Evolutionary conservation across 495 filamentous ascomycete species (phyloP).

Genomic region (Penicillium subrubescens): DNA sequence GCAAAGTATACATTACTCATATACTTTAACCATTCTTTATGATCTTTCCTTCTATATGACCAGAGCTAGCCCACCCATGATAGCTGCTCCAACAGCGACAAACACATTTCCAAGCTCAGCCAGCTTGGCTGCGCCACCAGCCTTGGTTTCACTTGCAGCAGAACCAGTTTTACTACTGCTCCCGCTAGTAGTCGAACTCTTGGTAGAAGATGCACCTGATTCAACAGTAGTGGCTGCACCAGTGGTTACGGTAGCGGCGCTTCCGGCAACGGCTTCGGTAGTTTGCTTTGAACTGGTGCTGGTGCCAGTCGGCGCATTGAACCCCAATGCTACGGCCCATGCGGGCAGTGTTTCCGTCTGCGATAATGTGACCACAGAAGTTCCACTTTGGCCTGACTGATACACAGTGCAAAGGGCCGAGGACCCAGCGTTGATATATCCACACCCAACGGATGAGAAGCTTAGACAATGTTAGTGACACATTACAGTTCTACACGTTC

Average conservation of each 20-base stretch:
- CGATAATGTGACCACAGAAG: slow-evolving; percentile 1
- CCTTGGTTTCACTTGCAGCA: slow-evolving; percentile 5
- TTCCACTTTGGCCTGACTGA: slow-evolving; percentile 8
- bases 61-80: slow-evolving; percentile 3
- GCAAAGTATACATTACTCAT: too few species aligned
- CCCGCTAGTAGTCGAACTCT: background rate
- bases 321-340: slow-evolving; percentile 3
- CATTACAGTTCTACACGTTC: background rate
- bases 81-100: slow-evolving; percentile 1
- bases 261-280: slow-evolving; percentile 6
- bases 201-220: slow-evolving; percentile 1
- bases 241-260: slow-evolving; percentile 1
- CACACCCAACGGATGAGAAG: slow-evolving; percentile 6
- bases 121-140: slow-evolving; percentile 2
- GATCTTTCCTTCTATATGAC: background rate
- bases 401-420: slow-evolving; percentile 4
- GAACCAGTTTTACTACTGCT: slow-evolving; percentile 4
- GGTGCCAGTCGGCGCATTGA: slow-evolving; percentile 1
- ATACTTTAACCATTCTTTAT: too few species aligned
- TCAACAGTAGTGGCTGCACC: background rate
- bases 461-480: slow-evolving; percentile 1
- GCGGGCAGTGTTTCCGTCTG: slow-evolving; percentile 2
- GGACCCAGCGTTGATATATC: slow-evolving; percentile 4
- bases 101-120: background rate
- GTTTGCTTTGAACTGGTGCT: background rate